phyloP scores from a whole-genome alignment of 192 early-diverging fungal species.

The Thoreauomyces humboldtii region DNA sequence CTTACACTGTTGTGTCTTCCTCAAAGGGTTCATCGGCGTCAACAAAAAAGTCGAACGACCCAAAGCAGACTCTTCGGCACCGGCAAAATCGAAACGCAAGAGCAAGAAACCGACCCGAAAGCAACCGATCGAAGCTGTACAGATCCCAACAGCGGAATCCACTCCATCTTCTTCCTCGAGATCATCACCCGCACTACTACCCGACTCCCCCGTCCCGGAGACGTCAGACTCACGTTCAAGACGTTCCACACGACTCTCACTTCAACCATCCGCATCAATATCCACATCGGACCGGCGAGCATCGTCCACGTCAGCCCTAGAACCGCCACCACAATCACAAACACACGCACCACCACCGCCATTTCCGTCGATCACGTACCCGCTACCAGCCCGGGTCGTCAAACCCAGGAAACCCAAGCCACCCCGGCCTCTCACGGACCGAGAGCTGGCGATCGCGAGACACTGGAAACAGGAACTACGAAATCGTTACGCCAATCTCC shows the following conservation, averaged over 20 bases:
- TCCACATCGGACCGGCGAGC: no score
- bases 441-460: background rate
- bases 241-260: no score
- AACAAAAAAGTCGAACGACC: constrained; percentile 17
- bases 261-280: no score
- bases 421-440: no score
- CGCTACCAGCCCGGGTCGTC: background rate
- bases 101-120: background rate
- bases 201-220: background rate
- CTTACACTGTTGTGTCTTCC: background rate
- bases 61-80: background rate
- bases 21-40: constrained; percentile 9
- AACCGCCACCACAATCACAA: no score
- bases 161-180: no score
- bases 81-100: background rate
- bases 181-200: background rate
- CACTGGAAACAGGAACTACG: background rate
- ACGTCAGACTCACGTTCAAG: no score
- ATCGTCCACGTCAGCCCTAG: no score
- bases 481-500: constrained; percentile 8
- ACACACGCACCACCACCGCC: no score
- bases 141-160: background rate
- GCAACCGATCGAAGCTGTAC: background rate
- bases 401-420: background rate
- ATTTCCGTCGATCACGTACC: background rate